Base-by-base conservation (phyloP, 768 basidiomycete species). In the Boletus fagicola region DNA sequence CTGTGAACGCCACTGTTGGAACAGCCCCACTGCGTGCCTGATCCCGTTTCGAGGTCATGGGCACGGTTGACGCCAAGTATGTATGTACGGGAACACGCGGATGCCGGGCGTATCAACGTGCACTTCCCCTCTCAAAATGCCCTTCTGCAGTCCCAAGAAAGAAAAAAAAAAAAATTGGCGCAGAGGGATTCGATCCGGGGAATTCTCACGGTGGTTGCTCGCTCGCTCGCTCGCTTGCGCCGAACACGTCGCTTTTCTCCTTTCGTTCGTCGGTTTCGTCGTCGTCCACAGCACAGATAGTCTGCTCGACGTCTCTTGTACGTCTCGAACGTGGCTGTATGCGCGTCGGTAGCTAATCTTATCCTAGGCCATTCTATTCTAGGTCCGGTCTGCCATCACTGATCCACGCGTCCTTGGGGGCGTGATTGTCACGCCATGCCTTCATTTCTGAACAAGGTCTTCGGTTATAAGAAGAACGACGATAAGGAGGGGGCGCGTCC, bases 371-470 rank as follows among this genome's bases (percentile, higher is more conserved):
- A 44, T 52, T 49, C 20, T 26, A 31, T 44, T 45, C 26, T n/a
- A 54, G 39, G 24, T 42, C 53, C 48, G 51, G 57, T 62, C 62
- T 47, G 15, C 33, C 51, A 7, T 51, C 39, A n/a, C 45, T 65
- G 52, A 63, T 50, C 54, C 53, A 52, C 59, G 48, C 64, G 39
- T 46, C 20, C 47, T 20, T 36, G 38, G 49, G 57, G 57, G 57
- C 66, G 44, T 62, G 62, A 56, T 64, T 30, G 35, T 38, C 49
- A 62, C 65, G 64, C 65, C 44, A 80, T 80, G 79, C 76, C 86
- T 72, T 85, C 86, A 60, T 88, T 90, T 77, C 72, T 90, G 67
- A 83, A 85, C 72, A 90, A 87, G 68, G 85, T 90, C 64, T 86
- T 90, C 65, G 84, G 84, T 74, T 83, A 88, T 73, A 89, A 83